phyloP scores from a whole-genome alignment of 1,284 basidiomycete species.

The Cryptococcus sp. region DNA sequence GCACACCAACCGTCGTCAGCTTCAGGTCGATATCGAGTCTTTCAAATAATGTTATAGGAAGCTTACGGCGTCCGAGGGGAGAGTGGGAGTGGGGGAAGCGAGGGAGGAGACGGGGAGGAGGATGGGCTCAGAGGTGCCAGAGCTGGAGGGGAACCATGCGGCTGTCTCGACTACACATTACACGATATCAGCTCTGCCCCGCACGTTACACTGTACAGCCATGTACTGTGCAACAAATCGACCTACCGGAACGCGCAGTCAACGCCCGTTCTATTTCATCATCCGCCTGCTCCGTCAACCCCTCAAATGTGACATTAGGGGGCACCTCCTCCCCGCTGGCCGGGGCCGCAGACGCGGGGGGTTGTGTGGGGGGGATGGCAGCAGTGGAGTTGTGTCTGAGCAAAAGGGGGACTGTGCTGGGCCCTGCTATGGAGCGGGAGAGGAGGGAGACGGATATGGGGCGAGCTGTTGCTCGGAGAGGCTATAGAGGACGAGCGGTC shows the following conservation, averaged over 20 bases:
- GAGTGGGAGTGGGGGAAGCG: constrained; percentile 34
- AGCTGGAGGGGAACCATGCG: constrained; percentile 2
- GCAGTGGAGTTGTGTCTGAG: not conserved
- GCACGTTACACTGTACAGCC: not conserved
- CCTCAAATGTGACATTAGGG: constrained; percentile 32
- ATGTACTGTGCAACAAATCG: not conserved
- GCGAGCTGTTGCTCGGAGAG: constrained; percentile 10
- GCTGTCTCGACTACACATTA: constrained; percentile 3
- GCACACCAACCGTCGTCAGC: not conserved
- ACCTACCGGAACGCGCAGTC: constrained; percentile 5
- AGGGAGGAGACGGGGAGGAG: constrained; percentile 44
- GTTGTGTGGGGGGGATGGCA: not conserved
- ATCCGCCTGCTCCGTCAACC: constrained; percentile 18
- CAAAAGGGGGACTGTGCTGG: constrained; percentile 4
- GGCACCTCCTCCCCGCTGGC: constrained; percentile 17
- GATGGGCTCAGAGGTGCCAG: constrained; percentile 23
- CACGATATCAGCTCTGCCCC: not conserved
- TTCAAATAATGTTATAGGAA: not conserved
- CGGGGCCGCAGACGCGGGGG: not conserved
- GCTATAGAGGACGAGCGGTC: constrained; percentile 2
- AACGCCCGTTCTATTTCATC: constrained; percentile 13
- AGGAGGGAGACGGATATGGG: constrained; percentile 8
- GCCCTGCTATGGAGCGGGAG: constrained; percentile 15
- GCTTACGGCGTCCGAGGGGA: constrained; percentile 30
- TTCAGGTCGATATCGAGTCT: not conserved